Base-by-base conservation (phyloP, 352 stramenopile genomes). In the Phytophthora tentaculata region DNA sequence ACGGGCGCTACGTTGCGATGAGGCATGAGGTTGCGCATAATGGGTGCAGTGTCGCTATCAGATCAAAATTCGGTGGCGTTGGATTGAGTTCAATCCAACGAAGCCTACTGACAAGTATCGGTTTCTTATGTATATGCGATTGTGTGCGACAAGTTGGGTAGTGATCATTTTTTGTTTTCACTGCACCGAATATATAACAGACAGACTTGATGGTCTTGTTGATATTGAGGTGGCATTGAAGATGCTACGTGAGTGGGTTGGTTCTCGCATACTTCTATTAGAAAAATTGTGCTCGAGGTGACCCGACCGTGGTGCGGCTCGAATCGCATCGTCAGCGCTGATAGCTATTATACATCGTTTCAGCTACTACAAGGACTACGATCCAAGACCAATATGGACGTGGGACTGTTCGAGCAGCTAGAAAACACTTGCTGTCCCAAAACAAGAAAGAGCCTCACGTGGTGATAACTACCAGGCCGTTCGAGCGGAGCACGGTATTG, bases 291-390 rank as follows among this genome's bases (percentile, higher is more conserved):
- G 17, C 43, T 76, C 2, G 67, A 77, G 44, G 55, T 80, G 1
- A 44, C 28, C 22, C 41, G 35, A 37, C 57, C 61, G 10, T 60
- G 73, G 26, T 58, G 67, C 51, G 26, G 48, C 16, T 67, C 64
- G 0, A 67, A 67, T 26, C 56, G 64, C 0, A 57, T 80, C 12
- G 24, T 80, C 26, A 75, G 73, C 39, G 69, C 48, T 10, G 73
- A 80, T 58, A 75, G 75, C 8, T 43, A 43, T 43, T 43, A 80
- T 45, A 80, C 64, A 13, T 75, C 56, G 3, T 56, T 77, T n/a
- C 60, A 65, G 23, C 49, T 77, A n/a, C 37, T 75, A 5, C 28
- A 69, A 9, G 50, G 39, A 2, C 37, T 80, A 19, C 52, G 64
- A 19, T 16, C 62, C 22, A 61, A 57, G 16, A 53, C 54, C 2